These are phyloP conservation scores for Smittium mucronatum DNA, from an alignment of 371 early-diverging fungal species.

Conservation along the genomic window DNA sequence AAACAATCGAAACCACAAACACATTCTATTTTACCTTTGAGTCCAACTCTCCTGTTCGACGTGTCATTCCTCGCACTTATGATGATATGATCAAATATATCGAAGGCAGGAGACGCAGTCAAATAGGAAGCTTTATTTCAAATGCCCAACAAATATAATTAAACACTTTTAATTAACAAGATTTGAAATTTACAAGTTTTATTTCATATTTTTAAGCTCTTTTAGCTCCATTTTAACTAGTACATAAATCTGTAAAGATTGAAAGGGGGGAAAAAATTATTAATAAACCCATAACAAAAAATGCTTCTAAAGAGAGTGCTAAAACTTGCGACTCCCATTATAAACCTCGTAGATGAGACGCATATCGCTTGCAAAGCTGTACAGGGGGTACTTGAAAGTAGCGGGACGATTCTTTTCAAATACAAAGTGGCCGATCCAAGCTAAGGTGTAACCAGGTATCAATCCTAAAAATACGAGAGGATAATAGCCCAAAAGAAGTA, in stretches of 20 bases:
- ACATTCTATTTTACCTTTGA: conserved; percentile 68
- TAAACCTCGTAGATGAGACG: conserved; percentile 26
- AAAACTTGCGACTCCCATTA: neutral
- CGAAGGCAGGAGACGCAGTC: conserved; percentile 49
- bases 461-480: neutral
- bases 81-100: conserved; percentile 60
- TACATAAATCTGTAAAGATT: too few relatives aligned
- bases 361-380: conserved; percentile 27
- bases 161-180: too few relatives aligned
- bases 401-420: conserved; percentile 36
- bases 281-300: too few relatives aligned
- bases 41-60: conserved; percentile 22
- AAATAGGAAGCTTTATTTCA: conserved; percentile 17
- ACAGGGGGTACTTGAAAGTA: conserved; percentile 36
- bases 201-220: too few relatives aligned
- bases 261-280: too few relatives aligned
- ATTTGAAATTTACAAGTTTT: too few relatives aligned
- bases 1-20: conserved; percentile 53
- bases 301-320: neutral
- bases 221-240: too few relatives aligned
- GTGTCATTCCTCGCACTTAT: conserved; percentile 56
- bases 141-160: neutral
- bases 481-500: neutral
- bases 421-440: neutral
- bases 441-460: neutral